Evolutionary conservation across 805 yeast genomes (phyloP).

Genomic region (Starmerella bacillaris): DNA sequence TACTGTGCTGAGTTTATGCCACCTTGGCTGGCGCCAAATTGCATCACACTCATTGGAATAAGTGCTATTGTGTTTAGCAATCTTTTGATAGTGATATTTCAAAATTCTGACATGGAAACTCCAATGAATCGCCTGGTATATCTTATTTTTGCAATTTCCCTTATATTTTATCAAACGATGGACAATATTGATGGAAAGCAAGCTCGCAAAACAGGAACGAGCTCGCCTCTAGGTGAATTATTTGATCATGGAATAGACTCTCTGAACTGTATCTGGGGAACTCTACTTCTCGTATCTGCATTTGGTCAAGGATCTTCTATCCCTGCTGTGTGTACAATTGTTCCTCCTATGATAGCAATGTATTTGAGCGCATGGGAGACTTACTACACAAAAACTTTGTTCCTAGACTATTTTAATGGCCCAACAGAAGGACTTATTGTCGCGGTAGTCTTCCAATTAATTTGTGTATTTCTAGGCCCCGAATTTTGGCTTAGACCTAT

Average conservation of each 20-base stretch:
- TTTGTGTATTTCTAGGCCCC: constrained; percentile 52
- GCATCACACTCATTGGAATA: constrained; percentile 70
- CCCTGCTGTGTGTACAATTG: constrained; percentile 17
- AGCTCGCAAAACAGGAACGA: constrained; percentile 87
- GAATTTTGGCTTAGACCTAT: constrained; percentile 6
- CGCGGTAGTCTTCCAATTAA: constrained; percentile 36
- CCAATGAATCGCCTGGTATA: constrained; percentile 61
- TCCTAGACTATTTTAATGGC: constrained; percentile 68
- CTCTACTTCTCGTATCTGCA: constrained; percentile 55
- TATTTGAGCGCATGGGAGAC: constrained; percentile 85
- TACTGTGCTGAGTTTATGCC: constrained; percentile 69
- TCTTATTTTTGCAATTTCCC: constrained; percentile 57
- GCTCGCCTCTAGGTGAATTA: constrained; percentile 85
- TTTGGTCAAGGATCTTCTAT: constrained; percentile 63
- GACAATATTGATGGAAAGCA: constrained; percentile 95
- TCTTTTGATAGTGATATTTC: constrained; percentile 46
- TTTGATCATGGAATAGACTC: constrained; percentile 78
- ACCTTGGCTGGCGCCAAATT: constrained; percentile 81
- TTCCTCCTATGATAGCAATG: constrained; percentile 34
- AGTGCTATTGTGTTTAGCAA: constrained; percentile 45
- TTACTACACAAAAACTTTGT: constrained; percentile 71
- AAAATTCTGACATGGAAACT: constrained; percentile 42
- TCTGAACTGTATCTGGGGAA: constrained; percentile 61
- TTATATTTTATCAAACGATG: constrained; percentile 82
- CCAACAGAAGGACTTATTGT: constrained; percentile 88